phyloP scores from a whole-genome alignment of 1,139 yeast genomes.

The Taiozyma sp. region DNA sequence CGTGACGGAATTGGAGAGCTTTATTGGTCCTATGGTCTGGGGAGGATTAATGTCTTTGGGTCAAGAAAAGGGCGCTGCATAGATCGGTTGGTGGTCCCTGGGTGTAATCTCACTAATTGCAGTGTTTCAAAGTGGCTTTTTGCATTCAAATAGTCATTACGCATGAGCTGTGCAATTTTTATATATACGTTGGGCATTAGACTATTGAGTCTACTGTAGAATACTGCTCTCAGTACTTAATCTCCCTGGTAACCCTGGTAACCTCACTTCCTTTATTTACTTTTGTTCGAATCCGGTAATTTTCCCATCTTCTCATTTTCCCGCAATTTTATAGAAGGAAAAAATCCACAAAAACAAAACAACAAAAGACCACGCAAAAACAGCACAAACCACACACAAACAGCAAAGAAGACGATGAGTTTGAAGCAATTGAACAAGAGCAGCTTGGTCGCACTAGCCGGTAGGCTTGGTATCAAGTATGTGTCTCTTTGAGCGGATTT shows the following conservation, averaged over 20 bases:
- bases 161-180: not conserved
- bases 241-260: too few relatives aligned
- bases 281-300: constrained; percentile 8
- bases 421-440: constrained; percentile 31
- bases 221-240: too few relatives aligned
- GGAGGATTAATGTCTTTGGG: constrained; percentile 51
- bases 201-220: too few relatives aligned
- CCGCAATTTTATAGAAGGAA: not conserved
- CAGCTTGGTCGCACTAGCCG: constrained; percentile 31
- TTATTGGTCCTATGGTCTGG: constrained; percentile 55
- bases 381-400: not conserved
- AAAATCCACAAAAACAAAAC: constrained; percentile 3
- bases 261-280: constrained; percentile 9
- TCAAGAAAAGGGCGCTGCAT: constrained; percentile 38
- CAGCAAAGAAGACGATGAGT: constrained; percentile 20
- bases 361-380: not conserved
- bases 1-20: constrained; percentile 50
- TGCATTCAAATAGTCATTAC: not conserved
- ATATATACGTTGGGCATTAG: not conserved
- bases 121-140: constrained; percentile 20
- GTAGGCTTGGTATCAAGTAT: constrained; percentile 29
- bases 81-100: constrained; percentile 48
- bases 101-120: constrained; percentile 34
- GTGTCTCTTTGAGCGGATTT: constrained; percentile 8
- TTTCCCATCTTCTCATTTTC: not conserved